Evolutionary conservation across 306 rosid species (phyloP).

Genomic region (Crotalaria pallida): DNA sequence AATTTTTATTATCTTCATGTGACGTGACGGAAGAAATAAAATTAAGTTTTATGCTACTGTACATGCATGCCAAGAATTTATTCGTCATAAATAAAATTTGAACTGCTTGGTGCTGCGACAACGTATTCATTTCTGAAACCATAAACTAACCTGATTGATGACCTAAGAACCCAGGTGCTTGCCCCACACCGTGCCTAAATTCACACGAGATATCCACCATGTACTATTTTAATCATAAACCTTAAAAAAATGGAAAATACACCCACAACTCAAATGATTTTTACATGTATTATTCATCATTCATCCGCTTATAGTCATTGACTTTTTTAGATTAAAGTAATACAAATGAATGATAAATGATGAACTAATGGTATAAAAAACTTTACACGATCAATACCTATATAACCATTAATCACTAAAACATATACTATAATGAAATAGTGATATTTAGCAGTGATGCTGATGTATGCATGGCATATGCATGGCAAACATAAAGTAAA

Average conservation of each 20-base stretch:
- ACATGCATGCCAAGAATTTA: neutral
- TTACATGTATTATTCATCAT: no score
- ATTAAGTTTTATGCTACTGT: neutral
- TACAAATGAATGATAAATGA: no score
- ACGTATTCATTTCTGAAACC: neutral
- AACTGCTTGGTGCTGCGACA: neutral
- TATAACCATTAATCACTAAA: no score
- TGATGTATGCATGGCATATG: no score
- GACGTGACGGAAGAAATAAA: no score
- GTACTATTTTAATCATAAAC: neutral
- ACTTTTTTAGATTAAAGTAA: no score
- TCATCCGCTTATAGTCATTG: no score
- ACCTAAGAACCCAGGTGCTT: neutral
- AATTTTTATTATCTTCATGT: no score
- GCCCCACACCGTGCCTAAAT: neutral
- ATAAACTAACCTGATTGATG: neutral
- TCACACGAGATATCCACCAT: neutral
- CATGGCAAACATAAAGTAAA: slow-evolving; percentile 13
- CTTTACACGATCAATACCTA: no score
- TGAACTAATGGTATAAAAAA: no score
- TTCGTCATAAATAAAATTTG: neutral
- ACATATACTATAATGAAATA: neutral
- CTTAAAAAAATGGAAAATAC: no score
- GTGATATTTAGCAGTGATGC: neutral
- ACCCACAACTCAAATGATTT: no score